Conservation (phyloP, 192 early-diverging fungal genomes). For the Dimargaris cristalligena region DNA sequence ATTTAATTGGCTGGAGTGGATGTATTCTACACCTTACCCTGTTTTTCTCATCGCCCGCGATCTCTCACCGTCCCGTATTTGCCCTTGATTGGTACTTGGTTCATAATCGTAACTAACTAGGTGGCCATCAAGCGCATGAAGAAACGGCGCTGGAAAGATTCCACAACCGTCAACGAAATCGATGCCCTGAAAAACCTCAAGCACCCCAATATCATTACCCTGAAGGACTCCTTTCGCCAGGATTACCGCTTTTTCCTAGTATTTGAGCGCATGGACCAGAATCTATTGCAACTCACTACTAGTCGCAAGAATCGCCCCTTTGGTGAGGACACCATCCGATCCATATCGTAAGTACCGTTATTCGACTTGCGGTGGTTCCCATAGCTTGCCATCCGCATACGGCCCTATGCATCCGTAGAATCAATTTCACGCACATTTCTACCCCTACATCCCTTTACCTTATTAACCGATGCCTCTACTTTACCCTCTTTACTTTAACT, state of each 20-base stretch:
- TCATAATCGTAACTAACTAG: not conserved
- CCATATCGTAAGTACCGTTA: conserved; percentile 55
- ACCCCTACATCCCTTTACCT: too few relatives aligned
- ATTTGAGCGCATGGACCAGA: conserved; percentile 92
- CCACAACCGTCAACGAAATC: conserved; percentile 29
- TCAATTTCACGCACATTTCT: too few relatives aligned
- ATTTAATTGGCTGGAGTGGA: not conserved
- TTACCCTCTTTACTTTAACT: conserved; percentile 1
- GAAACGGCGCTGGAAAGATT: conserved; percentile 36
- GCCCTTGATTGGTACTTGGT: not conserved
- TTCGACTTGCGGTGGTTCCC: too few relatives aligned
- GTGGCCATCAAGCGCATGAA: conserved; percentile 36
- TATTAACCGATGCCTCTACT: too few relatives aligned
- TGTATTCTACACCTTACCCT: not conserved
- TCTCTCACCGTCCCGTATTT: not conserved
- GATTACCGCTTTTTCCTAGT: conserved; percentile 83
- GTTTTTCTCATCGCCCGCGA: not conserved
- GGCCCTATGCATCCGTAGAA: too few relatives aligned
- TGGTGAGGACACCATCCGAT: conserved; percentile 45
- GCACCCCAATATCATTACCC: conserved; percentile 71
- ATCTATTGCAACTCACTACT: conserved; percentile 81
- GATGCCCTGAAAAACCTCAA: conserved; percentile 26
- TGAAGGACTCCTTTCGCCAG: conserved; percentile 70
- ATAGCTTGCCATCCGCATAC: too few relatives aligned
- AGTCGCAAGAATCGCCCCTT: conserved; percentile 47